Base-by-base conservation (phyloP, 106 monocot species). In the Posidonia australis region DNA sequence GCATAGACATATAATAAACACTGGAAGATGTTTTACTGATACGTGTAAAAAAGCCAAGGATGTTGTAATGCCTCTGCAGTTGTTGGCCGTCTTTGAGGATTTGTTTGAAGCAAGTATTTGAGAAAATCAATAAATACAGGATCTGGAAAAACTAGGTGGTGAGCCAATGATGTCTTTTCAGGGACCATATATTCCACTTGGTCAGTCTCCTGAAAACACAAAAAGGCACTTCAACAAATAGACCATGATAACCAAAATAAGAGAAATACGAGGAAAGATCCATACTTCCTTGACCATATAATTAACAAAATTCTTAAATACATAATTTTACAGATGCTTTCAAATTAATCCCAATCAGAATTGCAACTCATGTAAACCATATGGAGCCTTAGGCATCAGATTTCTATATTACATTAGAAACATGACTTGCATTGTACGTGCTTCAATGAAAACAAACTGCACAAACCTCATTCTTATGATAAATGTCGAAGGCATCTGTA, bases 51-150 rank as follows among this genome's bases (percentile, higher is more conserved):
- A 64, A 88, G 70, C 93, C 93, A 94, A 27, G 70, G 81, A 72
- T 94, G 93, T 41, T 76, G 69, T 31, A 94, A 56, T 44, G 93
- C 93, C 69, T 90, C 76, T 27, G 55, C 58, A 4, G 93, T 86
- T 9, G 90, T 82, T 1, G 86, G 82, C 44, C 93, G 73, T 60
- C 66, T 79, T 64, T 82, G 75, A 7, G 93, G 93, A 64, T 90
- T 84, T 78, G 82, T 74, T 63, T 86, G 84, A 32, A 94, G 83
- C 72, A 94, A 63, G 63, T 66, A 77, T 13, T 64, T 44, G 9
- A 94, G 65, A 62, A 94, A 94, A 72, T 84, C 83, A 24, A 84
- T 25, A 60, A 94, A 89, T 48, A 75, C 66, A 20, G 73, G 24
- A 77, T 94, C 93, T 28, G 81, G 70, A 61, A 51, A 60, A 73